Evolutionary conservation across 345 rosid genomes (phyloP).

Genomic region (Salix purpurea): DNA sequence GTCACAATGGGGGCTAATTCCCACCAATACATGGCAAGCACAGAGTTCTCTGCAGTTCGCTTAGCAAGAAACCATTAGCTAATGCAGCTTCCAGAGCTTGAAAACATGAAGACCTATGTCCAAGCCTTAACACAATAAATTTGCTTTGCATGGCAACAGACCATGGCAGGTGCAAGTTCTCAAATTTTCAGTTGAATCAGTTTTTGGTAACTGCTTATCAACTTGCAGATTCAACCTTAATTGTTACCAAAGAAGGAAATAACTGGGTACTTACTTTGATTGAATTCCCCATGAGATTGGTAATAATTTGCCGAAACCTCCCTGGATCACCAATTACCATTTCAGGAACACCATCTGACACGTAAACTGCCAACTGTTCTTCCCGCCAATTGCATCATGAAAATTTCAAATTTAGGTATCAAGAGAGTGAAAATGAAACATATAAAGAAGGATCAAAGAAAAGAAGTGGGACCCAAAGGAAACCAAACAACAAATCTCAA

Average conservation of each 20-base stretch:
- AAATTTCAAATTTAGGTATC: slow-evolving; percentile 14
- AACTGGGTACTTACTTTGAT: slow-evolving; percentile 59
- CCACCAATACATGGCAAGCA: neutral
- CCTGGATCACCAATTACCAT: slow-evolving; percentile 86
- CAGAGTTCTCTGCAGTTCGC: neutral
- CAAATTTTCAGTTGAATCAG: neutral
- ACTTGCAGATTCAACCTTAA: neutral
- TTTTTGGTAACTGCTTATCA: neutral
- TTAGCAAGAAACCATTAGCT: neutral
- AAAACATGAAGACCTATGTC: neutral
- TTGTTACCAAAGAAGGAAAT: neutral
- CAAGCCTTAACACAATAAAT: neutral
- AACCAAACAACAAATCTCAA: neutral
- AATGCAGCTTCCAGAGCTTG: neutral
- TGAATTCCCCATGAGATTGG: slow-evolving; percentile 93
- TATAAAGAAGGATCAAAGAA: neutral
- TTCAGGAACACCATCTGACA: slow-evolving; percentile 82
- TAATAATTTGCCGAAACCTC: slow-evolving; percentile 89
- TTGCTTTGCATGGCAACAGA: neutral
- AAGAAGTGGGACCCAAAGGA: neutral
- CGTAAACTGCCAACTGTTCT: slow-evolving; percentile 79
- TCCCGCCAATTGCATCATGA: slow-evolving; percentile 15
- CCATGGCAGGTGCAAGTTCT: neutral
- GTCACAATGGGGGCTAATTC: neutral
- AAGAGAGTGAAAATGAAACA: slow-evolving; percentile 1